Percentiles rank a stretch among this genome's conserved stretches.
Conservation (phyloP, 768 basidiomycete genomes). For the Boletellus emodensis region DNA sequence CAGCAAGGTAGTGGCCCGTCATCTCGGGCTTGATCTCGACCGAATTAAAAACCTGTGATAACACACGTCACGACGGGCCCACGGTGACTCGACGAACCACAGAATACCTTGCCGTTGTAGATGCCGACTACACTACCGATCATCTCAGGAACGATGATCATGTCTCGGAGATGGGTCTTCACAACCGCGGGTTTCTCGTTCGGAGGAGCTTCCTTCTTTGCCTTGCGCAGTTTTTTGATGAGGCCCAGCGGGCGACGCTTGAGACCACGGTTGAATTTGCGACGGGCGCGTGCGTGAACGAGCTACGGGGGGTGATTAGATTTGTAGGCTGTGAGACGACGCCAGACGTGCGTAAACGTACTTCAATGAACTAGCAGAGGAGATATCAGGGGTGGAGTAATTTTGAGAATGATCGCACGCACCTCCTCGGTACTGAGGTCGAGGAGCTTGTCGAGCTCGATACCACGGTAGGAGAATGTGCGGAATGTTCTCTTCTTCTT, state of each 20-base stretch:
- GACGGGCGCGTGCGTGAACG: conserved; percentile 96
- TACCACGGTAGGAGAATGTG: conserved; percentile 96
- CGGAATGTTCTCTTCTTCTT: conserved; percentile 99
- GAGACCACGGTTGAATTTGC: conserved; percentile 98
- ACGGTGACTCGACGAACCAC: background rate
- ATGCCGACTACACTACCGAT: conserved; percentile 97
- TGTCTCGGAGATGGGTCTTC: conserved; percentile 98
- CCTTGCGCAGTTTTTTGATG: conserved; percentile 99
- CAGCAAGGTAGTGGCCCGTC: conserved; percentile 98
- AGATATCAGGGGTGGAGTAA: background rate
- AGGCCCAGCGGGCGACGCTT: conserved; percentile 98
- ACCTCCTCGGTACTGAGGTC: conserved; percentile 96
- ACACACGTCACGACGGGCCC: background rate
- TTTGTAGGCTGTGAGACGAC: background rate
- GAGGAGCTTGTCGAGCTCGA: conserved; percentile 97
- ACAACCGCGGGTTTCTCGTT: conserved; percentile 99
- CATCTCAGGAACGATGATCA: conserved; percentile 99
- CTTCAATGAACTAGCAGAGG: conserved; percentile 68
- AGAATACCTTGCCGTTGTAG: conserved; percentile 90
- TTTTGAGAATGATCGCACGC: conserved; percentile 24
- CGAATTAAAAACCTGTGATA: conserved; percentile 77
- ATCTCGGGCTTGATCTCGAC: conserved; percentile 99
- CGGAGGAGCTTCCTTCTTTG: conserved; percentile 98
- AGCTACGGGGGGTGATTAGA: conserved; percentile 48
- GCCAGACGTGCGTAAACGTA: conserved; percentile 35